Percentiles rank a stretch among this genome's conserved stretches.
phyloP scores from a whole-genome alignment of 1,284 basidiomycete species.

The Pseudozyma sp. region DNA sequence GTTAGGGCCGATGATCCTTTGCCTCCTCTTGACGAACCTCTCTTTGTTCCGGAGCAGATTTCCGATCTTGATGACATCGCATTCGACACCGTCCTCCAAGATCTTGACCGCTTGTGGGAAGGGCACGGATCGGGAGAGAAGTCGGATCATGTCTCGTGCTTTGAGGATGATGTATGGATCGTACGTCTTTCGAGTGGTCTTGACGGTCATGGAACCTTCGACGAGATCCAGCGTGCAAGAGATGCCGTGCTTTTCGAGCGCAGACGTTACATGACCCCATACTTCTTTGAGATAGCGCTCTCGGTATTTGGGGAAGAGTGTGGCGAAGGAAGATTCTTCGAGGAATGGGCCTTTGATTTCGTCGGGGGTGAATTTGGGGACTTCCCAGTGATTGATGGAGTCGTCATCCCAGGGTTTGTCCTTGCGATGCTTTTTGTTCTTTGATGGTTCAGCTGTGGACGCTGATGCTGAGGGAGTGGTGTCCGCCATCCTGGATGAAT shows the following conservation, averaged over 20 bases:
- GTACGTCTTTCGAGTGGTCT: constrained; percentile 94
- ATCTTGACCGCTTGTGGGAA: constrained; percentile 86
- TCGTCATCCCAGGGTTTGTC: constrained; percentile 87
- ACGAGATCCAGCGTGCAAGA: constrained; percentile 93
- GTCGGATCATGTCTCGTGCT: constrained; percentile 93
- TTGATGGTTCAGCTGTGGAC: constrained; percentile 23
- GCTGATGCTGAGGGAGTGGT: constrained; percentile 16
- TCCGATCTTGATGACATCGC: constrained; percentile 98
- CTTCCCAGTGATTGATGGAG: constrained; percentile 98
- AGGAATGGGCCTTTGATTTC: constrained; percentile 84
- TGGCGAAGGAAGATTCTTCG: constrained; percentile 97
- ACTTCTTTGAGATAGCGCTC: constrained; percentile 95
- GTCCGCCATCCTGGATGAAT: constrained; percentile 3
- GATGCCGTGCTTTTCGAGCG: constrained; percentile 85
- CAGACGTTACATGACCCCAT: constrained; percentile 91
- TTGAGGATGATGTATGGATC: constrained; percentile 97
- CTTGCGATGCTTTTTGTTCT: constrained; percentile 67
- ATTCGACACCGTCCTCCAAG: constrained; percentile 87
- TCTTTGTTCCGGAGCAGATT: constrained; percentile 95
- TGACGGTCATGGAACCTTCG: constrained; percentile 96
- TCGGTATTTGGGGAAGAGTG: constrained; percentile 97
- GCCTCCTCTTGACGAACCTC: constrained; percentile 92
- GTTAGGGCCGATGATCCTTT: constrained; percentile 95
- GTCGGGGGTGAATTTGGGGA: constrained; percentile 77
- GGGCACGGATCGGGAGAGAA: constrained; percentile 90